Evolutionary conservation across 2,329 filamentous ascomycete genomes (phyloP).

Genomic region (Rhynchosporium secalis): DNA sequence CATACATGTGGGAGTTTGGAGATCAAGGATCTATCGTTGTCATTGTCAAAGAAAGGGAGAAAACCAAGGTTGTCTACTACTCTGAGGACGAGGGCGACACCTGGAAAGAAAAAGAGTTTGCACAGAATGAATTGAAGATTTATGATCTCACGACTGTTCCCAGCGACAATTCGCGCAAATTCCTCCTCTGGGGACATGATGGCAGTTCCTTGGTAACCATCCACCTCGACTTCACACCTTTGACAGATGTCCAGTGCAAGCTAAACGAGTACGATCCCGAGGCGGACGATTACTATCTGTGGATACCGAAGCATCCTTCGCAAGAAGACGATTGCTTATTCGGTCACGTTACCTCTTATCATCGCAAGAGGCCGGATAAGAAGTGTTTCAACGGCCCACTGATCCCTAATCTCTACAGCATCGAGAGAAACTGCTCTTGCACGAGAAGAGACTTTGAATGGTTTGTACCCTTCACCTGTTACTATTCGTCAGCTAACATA

Average conservation of each 20-base stretch:
- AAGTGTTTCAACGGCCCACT: slow-evolving; percentile 80
- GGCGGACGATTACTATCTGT: slow-evolving; percentile 76
- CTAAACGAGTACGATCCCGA: slow-evolving; percentile 61
- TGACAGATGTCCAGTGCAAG: slow-evolving; percentile 72
- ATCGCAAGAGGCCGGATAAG: slow-evolving; percentile 79
- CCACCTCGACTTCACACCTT: slow-evolving; percentile 84
- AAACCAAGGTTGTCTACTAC: slow-evolving; percentile 72
- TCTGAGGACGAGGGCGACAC: slow-evolving; percentile 76
- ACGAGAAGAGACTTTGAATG: slow-evolving; percentile 89
- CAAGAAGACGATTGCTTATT: slow-evolving; percentile 83
- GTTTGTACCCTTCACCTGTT: slow-evolving; percentile 49
- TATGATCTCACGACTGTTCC: slow-evolving; percentile 83
- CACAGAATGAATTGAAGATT: slow-evolving; percentile 68
- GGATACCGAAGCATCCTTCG: slow-evolving; percentile 82
- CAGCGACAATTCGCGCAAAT: slow-evolving; percentile 86
- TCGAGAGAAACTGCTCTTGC: slow-evolving; percentile 76
- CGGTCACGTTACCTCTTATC: slow-evolving; percentile 84
- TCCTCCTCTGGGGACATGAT: slow-evolving; percentile 78
- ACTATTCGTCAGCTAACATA: slow-evolving; percentile 24
- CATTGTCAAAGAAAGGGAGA: slow-evolving; percentile 70
- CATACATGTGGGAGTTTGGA: slow-evolving; percentile 91
- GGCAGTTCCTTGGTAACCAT: slow-evolving; percentile 65
- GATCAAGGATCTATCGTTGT: slow-evolving; percentile 93
- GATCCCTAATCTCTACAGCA: slow-evolving; percentile 69
- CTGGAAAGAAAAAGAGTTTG: slow-evolving; percentile 77